Evolutionary conservation across 805 yeast genomes (phyloP), one percentile per base, ranked within the genome.

Genomic region (Starmera quercuum): DNA sequence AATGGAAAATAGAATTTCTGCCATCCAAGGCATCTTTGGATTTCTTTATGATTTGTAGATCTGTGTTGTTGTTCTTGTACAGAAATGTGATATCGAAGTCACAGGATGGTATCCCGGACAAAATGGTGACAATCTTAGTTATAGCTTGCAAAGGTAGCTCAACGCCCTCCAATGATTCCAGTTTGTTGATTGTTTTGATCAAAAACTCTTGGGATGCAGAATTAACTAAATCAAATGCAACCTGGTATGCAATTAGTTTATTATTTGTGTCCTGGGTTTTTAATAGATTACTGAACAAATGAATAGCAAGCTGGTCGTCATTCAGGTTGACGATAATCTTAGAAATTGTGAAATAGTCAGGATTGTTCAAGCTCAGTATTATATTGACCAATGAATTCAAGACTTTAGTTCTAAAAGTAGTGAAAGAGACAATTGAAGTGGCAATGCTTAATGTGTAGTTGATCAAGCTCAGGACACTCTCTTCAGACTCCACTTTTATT

Each of bases 61-160:
- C 97, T 23, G 95, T 82, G 59, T 84, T 83, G 63, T 85, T 84
- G 62, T 90, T 83, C 53, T 83, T 78, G 59, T 77, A 75, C 46
- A 92, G 64, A 56, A 92, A 92, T 2, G 97, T 87, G 44, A 85
- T 78, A 53, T 84, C 87, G 54, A 78, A 75, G 60, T 92, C 97
- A 62, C 95, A 84, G 13, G 97, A 82, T 44, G 97, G 97, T 27
- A 87, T 76, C 36, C 98, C 98, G 7, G 88, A 73, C 35, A 92
- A 70, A 36, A 92, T 83, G 44, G 72, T 73, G 35, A 79, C 69
- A 31, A 87, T 59, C 45, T 75, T 75, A 18, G 54, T 41, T 32
- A 53, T 53, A 7, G 33, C 41, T 20, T 32, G 28, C 23, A 39
- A 45, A 27, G 52, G 53, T 35, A 52, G 59, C 21, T 53, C 56